phyloP scores from a whole-genome alignment of 805 yeast genomes.

The Wickerhamomyces ciferrii region DNA sequence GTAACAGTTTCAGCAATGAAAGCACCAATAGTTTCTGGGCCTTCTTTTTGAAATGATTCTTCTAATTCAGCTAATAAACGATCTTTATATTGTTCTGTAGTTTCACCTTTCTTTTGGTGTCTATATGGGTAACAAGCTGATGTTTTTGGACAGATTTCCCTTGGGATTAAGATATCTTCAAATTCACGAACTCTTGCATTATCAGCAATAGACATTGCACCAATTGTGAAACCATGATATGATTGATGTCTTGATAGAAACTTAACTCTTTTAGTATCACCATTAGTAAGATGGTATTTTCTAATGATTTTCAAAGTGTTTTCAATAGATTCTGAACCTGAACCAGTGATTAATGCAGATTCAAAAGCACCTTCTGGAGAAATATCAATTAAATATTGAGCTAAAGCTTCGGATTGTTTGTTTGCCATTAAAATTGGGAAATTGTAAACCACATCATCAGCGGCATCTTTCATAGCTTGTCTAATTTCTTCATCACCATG shows the following conservation, averaged over 20 bases:
- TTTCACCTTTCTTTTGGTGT: conserved; percentile 23
- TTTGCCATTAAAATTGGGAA: conserved; percentile 28
- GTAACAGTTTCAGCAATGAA: conserved; percentile 41
- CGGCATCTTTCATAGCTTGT: conserved; percentile 33
- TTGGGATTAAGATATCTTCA: conserved; percentile 22
- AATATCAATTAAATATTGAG: conserved; percentile 35
- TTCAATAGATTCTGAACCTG: conserved; percentile 66
- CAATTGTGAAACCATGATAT: conserved; percentile 45
- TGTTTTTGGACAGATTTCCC: conserved; percentile 20
- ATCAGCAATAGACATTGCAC: conserved; percentile 38
- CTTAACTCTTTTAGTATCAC: conserved; percentile 35
- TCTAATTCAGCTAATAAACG: conserved; percentile 36
- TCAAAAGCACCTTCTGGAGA: conserved; percentile 40
- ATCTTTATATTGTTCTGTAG: conserved; percentile 33
- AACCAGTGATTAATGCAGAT: conserved; percentile 42
- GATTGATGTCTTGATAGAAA: conserved; percentile 40
- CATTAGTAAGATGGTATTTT: conserved; percentile 38
- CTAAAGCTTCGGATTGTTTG: conserved; percentile 35
- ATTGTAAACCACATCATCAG: conserved; percentile 30
- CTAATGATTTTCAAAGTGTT: conserved; percentile 55
- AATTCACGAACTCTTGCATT: conserved; percentile 31
- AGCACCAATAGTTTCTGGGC: conserved; percentile 38
- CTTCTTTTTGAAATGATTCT: conserved; percentile 32
- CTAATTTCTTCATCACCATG: conserved; percentile 37
- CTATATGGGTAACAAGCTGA: conserved; percentile 26